Evolutionary conservation across 2,329 filamentous ascomycete species (phyloP).

Genomic region (Mycocentrospora acerina): DNA sequence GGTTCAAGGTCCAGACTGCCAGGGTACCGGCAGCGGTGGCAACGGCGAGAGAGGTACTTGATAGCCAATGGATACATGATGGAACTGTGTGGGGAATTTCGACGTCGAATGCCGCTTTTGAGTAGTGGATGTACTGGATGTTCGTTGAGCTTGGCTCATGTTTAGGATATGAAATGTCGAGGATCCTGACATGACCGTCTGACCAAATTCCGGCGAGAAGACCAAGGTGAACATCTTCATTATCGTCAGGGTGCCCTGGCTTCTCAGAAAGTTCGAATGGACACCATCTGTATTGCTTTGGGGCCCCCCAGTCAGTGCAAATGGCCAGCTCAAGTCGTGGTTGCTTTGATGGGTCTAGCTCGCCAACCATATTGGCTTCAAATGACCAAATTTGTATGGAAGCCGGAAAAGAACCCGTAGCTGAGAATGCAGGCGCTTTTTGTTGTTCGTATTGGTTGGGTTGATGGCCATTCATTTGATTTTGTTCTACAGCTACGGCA

Average conservation of each 20-base stretch:
- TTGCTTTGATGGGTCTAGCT: constrained; percentile 45
- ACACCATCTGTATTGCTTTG: constrained; percentile 60
- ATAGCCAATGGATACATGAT: constrained; percentile 60
- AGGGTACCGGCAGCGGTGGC: constrained; percentile 60
- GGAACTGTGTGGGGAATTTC: constrained; percentile 56
- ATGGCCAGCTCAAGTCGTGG: constrained; percentile 54
- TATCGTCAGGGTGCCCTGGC: constrained; percentile 27
- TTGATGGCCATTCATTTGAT: constrained; percentile 11
- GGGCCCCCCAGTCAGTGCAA: constrained; percentile 60
- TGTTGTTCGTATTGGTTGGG: constrained; percentile 33
- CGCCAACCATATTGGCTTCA: constrained; percentile 40
- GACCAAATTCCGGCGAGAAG: constrained; percentile 59
- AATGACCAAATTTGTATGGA: constrained; percentile 63
- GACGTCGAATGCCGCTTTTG: constrained; percentile 53
- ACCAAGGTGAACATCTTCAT: constrained; percentile 45
- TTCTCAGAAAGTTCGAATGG: constrained; percentile 43
- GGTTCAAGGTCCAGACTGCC: constrained; percentile 54
- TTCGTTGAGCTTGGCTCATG: constrained; percentile 2
- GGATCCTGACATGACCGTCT: constrained; percentile 58
- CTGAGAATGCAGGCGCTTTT: constrained; percentile 52
- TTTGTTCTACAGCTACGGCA: constrained; percentile 48
- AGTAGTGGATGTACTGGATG: constrained; percentile 44
- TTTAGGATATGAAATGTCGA: constrained; percentile 48
- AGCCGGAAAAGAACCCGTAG: constrained; percentile 51
- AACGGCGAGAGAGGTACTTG: constrained; percentile 55